Conservation (phyloP, 352 stramenopile species). For the Phytophthora sojae region DNA sequence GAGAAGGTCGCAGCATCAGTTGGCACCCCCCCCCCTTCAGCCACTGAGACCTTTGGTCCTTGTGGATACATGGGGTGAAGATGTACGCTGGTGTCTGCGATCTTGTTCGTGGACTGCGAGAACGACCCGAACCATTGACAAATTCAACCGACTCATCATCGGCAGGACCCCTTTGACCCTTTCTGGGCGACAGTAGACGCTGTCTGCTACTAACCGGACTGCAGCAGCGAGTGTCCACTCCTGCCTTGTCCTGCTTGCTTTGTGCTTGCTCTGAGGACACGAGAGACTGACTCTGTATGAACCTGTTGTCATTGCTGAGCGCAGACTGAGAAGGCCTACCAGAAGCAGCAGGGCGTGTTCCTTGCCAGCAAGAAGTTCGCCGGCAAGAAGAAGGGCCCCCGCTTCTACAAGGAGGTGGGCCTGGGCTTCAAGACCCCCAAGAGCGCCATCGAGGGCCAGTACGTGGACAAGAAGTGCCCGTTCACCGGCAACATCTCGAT, state of each 20-base stretch:
- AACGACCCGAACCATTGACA: constrained; percentile 26
- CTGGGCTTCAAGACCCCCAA: constrained; percentile 99
- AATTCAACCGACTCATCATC: constrained; percentile 56
- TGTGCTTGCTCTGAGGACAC: no score
- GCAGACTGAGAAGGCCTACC: constrained; percentile 99
- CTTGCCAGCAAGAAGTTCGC: constrained; percentile 96
- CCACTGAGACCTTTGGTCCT: not conserved
- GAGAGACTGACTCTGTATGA: no score
- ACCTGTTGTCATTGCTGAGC: constrained; percentile 10
- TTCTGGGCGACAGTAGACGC: constrained; percentile 17
- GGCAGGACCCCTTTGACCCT: constrained; percentile 34
- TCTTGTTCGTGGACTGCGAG: constrained; percentile 24
- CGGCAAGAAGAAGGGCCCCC: constrained; percentile 95
- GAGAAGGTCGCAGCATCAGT: not conserved
- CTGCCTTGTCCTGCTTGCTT: constrained; percentile 1
- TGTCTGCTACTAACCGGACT: constrained; percentile 26
- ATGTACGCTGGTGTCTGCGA: not conserved
- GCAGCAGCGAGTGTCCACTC: constrained; percentile 1
- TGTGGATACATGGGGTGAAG: not conserved
- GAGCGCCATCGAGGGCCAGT: constrained; percentile 94
- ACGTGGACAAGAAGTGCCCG: constrained; percentile 99
- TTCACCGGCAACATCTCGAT: constrained; percentile 99
- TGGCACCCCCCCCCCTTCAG: not conserved
- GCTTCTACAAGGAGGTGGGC: constrained; percentile 97
- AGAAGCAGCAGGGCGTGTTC: constrained; percentile 99